Evolutionary conservation across 2,329 filamentous ascomycete species (phyloP), one percentile per base, ranked within the genome.

Genomic region (Trichoderma aggressivum): DNA sequence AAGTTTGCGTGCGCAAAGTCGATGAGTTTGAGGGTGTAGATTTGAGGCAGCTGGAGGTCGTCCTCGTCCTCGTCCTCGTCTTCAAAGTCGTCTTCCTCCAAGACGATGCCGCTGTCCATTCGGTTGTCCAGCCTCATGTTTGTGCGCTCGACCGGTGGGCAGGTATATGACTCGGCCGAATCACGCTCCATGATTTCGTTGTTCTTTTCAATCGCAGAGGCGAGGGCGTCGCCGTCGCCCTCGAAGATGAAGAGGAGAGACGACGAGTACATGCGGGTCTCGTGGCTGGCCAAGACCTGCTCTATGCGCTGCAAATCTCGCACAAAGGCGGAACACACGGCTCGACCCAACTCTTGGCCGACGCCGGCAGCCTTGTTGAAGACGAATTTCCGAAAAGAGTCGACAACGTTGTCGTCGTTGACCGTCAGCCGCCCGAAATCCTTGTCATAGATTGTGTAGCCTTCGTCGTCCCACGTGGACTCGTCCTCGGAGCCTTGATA

Each of bases 1-100:
- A 92, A 98, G 63, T 85, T 83, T 12, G 96, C 96, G 81, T 99
- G 96, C 1, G 96, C 96, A 85, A 99, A 99, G 80, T 99, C 96
- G 76, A 99, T 99, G 74, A 99, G 86, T 78, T 95, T 96, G 63
- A 98, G 86, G 14, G 89, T 87, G 77, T 91, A 93, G 56, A 97
- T 88, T 76, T 90, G 90, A 0, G 91, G 91, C 12, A 84, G 72
- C 18, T 75, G 73, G 32, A 59, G 85, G 2, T 84, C 88, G 5
- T 85, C 85, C 3, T 86, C 79, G 28, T 81, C 81, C 71, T 81
- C 81, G 34, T 84, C 82, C 71, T 81, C 82, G 8, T 82, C 80
- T 36, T 84, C 83, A 71, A 81, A 82, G 34, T 66, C 61, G 21
- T 65, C 81, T 30, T 83, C 83, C 71, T 82, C 82, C 74, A 87